These are phyloP conservation scores for Podospora didyma DNA, from an alignment of 495 filamentous ascomycete species.

Conservation along the genomic window DNA sequence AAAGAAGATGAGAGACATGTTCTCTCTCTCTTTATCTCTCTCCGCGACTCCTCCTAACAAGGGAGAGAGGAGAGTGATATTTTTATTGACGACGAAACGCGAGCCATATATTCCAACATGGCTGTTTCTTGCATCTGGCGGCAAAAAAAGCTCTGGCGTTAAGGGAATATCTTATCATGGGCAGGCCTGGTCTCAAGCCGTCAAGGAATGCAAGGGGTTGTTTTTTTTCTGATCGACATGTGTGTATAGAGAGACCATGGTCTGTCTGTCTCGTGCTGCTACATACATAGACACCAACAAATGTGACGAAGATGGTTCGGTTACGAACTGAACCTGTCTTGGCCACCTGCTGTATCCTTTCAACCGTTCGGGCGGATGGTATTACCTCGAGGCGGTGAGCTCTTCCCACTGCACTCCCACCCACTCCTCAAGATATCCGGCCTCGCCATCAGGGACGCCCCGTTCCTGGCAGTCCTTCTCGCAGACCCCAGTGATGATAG, in stretches of 20 bases:
- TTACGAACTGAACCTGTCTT: not conserved
- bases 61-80: not conserved
- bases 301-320: slow-evolving; percentile 21
- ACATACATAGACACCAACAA: slow-evolving; percentile 17
- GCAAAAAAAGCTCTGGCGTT: slow-evolving; percentile 32
- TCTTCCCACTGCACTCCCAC: slow-evolving; percentile 97
- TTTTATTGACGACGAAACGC: slow-evolving; percentile 7
- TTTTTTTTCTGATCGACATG: not conserved
- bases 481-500: slow-evolving; percentile 87
- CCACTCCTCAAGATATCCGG: slow-evolving; percentile 84
- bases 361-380: not conserved
- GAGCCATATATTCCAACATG: slow-evolving; percentile 4
- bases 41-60: no score
- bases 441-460: slow-evolving; percentile 22
- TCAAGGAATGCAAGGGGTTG: slow-evolving; percentile 15
- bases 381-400: slow-evolving; percentile 30
- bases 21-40: no score
- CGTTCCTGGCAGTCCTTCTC: slow-evolving; percentile 31
- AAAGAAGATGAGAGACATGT: not conserved
- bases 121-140: slow-evolving; percentile 25
- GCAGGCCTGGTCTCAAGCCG: slow-evolving; percentile 20
- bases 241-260: not conserved
- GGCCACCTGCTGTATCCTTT: no score
- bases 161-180: slow-evolving; percentile 18
- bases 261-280: not conserved